Conservation (phyloP, 306 rosid species). For the Cucurbita argyrosperma region DNA sequence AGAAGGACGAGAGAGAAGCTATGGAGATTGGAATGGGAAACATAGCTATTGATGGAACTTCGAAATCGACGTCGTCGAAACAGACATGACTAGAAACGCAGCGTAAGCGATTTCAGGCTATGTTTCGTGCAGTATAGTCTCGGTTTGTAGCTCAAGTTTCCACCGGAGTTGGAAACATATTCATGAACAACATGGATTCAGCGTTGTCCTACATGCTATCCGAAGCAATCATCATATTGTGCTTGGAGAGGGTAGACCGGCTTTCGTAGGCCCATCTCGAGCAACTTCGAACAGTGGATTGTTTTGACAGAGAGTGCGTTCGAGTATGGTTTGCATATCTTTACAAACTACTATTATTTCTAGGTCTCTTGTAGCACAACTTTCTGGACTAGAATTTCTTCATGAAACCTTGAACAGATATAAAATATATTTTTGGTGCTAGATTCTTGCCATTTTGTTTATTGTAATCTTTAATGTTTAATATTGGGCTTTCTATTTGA, state of each 20-base stretch:
- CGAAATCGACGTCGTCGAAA: not conserved
- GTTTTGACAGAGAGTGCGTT: not conserved
- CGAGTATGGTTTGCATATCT: not conserved
- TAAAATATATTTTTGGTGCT: not conserved
- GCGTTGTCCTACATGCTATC: not conserved
- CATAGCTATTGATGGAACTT: constrained; percentile 16
- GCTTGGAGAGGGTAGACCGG: not conserved
- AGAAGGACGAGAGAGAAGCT: constrained; percentile 14
- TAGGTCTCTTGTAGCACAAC: not conserved
- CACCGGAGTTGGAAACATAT: not conserved
- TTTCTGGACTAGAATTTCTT: not conserved
- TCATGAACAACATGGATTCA: not conserved
- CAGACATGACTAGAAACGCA: not conserved
- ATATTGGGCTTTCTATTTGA: not conserved
- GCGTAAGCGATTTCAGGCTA: not conserved
- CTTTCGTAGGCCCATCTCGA: not conserved
- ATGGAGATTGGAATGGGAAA: constrained; percentile 15
- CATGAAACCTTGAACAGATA: not conserved
- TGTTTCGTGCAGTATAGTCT: not conserved
- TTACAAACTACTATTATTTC: not conserved
- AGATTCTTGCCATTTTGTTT: not conserved
- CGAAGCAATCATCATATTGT: not conserved
- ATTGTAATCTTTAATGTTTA: not conserved
- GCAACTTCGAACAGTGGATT: not conserved
- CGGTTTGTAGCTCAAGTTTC: not conserved